These are phyloP conservation scores for Citeromyces hawaiiensis DNA, from an alignment of 1,139 yeast genomes.

Conservation along the genomic window DNA sequence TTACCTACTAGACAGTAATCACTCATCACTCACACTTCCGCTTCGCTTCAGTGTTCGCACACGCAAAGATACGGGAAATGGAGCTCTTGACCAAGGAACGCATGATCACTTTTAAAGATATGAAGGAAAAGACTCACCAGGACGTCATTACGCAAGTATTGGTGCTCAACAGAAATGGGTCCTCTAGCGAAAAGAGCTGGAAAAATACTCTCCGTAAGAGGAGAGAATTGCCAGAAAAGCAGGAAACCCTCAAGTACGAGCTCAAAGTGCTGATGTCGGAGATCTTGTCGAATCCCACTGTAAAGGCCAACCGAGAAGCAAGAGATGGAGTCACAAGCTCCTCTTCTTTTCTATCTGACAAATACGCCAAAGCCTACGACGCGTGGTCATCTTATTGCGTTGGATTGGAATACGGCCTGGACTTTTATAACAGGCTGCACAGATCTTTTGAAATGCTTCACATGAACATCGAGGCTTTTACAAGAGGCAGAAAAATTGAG, in stretches of 20 bases:
- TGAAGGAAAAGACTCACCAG: conserved; percentile 58
- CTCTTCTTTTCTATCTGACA: conserved; percentile 22
- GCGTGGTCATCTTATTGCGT: conserved; percentile 43
- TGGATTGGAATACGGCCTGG: conserved; percentile 49
- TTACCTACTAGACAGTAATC: too few relatives aligned
- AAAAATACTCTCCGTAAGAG: conserved; percentile 62
- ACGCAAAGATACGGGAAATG: conserved; percentile 27
- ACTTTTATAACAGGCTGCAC: conserved; percentile 47
- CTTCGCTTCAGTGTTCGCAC: too few relatives aligned
- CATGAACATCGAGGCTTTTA: conserved; percentile 21
- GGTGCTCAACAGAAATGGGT: conserved; percentile 48
- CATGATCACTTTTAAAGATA: conserved; percentile 40
- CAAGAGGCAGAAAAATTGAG: conserved; percentile 20
- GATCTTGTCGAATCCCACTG: conserved; percentile 30
- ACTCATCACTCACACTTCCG: too few relatives aligned
- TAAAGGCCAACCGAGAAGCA: conserved; percentile 23
- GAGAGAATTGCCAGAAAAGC: conserved; percentile 56
- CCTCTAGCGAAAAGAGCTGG: conserved; percentile 48
- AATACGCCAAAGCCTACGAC: conserved; percentile 32
- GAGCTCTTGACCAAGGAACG: conserved; percentile 47
- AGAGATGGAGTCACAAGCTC: conserved; percentile 18
- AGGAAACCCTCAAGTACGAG: conserved; percentile 39
- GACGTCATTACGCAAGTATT: conserved; percentile 81
- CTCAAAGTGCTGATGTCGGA: conserved; percentile 46
- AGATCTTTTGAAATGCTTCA: conserved; percentile 27